These are phyloP conservation scores for Myotisia sp. DNA, from an alignment of 2,329 filamentous ascomycete species.

Conservation along the genomic window DNA sequence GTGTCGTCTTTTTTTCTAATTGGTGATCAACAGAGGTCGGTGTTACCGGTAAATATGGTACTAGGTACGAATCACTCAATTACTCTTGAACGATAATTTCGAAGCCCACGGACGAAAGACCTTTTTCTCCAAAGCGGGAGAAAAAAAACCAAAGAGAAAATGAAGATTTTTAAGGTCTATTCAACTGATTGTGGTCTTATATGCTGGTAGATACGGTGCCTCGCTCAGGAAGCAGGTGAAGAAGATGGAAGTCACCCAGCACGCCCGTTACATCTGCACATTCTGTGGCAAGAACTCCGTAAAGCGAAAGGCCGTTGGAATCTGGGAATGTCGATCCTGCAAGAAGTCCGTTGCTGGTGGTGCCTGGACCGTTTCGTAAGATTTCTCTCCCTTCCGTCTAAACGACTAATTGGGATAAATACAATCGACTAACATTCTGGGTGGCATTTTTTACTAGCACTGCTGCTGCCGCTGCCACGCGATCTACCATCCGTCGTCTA, in stretches of 20 bases:
- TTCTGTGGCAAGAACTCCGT: slow-evolving; percentile 98
- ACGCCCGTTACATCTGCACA: slow-evolving; percentile 92
- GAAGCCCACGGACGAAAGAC: too few relatives aligned
- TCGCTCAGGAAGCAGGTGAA: slow-evolving; percentile 98
- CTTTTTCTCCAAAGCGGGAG: too few relatives aligned
- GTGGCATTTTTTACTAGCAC: slow-evolving; percentile 43
- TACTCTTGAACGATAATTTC: slow-evolving; percentile 5
- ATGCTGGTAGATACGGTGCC: slow-evolving; percentile 75
- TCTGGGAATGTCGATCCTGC: slow-evolving; percentile 95
- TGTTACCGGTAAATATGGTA: slow-evolving; percentile 98
- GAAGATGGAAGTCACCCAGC: slow-evolving; percentile 99
- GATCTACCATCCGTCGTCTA: slow-evolving; percentile 92
- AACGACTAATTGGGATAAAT: not conserved
- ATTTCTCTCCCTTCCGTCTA: slow-evolving; percentile 23
- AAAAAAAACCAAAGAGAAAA: too few relatives aligned
- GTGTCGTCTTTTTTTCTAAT: slow-evolving; percentile 18
- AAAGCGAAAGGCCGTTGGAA: slow-evolving; percentile 79
- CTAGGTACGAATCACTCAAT: slow-evolving; percentile 62
- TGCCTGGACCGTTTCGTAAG: slow-evolving; percentile 94
- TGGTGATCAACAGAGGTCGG: slow-evolving; percentile 53
- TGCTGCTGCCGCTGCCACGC: slow-evolving; percentile 81
- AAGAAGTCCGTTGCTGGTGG: slow-evolving; percentile 86
- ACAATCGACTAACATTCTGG: slow-evolving; percentile 5
- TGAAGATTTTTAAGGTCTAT: not conserved
- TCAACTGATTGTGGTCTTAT: too few relatives aligned